Evolutionary conservation across 2,329 filamentous ascomycete genomes (phyloP).

Genomic region (Orbilia oligospora): DNA sequence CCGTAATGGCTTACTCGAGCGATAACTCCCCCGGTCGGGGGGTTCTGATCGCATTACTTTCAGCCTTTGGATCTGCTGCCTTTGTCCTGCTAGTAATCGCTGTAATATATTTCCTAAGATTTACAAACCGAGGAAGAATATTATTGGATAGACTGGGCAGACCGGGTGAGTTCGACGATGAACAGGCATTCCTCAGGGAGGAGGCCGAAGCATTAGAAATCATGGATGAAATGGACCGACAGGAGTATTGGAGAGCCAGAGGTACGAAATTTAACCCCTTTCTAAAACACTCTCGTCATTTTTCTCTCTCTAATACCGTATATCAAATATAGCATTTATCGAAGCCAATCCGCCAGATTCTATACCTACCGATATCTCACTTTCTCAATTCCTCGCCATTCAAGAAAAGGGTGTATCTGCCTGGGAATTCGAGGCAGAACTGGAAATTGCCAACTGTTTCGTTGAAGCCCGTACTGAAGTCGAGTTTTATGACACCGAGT

Average conservation of each 20-base stretch:
- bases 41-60: constrained; percentile 93
- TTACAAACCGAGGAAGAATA: constrained; percentile 88
- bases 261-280: constrained; percentile 72
- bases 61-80: constrained; percentile 90
- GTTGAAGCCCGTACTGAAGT: constrained; percentile 97
- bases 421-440: constrained; percentile 99
- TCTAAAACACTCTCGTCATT: background rate
- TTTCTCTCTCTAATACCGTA: constrained; percentile 60
- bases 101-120: constrained; percentile 92
- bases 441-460: constrained; percentile 99
- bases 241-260: constrained; percentile 94
- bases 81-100: constrained; percentile 84
- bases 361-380: constrained; percentile 92
- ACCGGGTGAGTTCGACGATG: constrained; percentile 97
- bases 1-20: constrained; percentile 62
- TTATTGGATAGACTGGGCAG: constrained; percentile 92
- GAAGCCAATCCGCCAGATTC: constrained; percentile 96
- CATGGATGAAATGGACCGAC: constrained; percentile 93
- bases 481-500: constrained; percentile 98
- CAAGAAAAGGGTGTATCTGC: constrained; percentile 99
- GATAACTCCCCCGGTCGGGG: constrained; percentile 77
- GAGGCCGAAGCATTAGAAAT: constrained; percentile 94
- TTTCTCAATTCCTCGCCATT: constrained; percentile 97
- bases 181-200: constrained; percentile 92
- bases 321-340: constrained; percentile 79